Evolutionary conservation across 345 rosid species (phyloP).

Genomic region (Schrenkiella parvula): DNA sequence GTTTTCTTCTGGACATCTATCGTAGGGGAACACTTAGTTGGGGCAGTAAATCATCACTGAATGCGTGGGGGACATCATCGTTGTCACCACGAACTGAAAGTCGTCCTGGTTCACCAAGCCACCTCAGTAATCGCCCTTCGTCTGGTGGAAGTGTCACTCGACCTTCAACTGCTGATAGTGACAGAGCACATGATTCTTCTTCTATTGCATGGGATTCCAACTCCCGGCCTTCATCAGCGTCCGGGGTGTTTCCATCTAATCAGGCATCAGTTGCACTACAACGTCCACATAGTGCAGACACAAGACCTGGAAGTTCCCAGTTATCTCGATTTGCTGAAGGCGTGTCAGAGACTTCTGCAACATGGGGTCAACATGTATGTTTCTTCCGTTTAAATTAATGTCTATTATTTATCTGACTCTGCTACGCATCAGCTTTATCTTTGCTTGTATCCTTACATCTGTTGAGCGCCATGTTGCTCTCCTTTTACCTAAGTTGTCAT

Average conservation of each 20-base stretch:
- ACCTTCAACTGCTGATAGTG: conserved; percentile 94
- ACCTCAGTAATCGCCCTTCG: conserved; percentile 84
- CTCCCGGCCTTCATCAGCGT: conserved; percentile 96
- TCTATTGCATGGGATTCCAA: conserved; percentile 64
- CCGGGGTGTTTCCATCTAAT: conserved; percentile 73
- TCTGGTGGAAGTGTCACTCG: conserved; percentile 91
- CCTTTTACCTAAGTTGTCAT: neutral
- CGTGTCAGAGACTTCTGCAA: conserved; percentile 57
- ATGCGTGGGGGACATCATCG: conserved; percentile 85
- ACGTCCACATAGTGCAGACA: conserved; percentile 98
- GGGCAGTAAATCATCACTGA: conserved; percentile 82
- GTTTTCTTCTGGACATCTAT: neutral
- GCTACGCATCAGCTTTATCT: neutral
- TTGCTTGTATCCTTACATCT: neutral
- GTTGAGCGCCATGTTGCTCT: conserved; percentile 5
- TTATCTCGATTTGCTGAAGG: conserved; percentile 97
- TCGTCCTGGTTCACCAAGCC: conserved; percentile 72
- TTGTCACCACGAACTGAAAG: conserved; percentile 70
- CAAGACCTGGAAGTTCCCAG: conserved; percentile 98
- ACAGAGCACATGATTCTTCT: conserved; percentile 59
- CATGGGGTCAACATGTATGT: conserved; percentile 55
- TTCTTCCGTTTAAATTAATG: conserved; percentile 1
- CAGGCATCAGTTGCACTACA: conserved; percentile 57
- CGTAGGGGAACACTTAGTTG: conserved; percentile 87
- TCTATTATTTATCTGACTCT: neutral